Percentiles rank a stretch among this genome's conserved stretches.
Evolutionary conservation across 176 grass and related monocot species (phyloP).

Genomic region (Ensete glaucum): DNA sequence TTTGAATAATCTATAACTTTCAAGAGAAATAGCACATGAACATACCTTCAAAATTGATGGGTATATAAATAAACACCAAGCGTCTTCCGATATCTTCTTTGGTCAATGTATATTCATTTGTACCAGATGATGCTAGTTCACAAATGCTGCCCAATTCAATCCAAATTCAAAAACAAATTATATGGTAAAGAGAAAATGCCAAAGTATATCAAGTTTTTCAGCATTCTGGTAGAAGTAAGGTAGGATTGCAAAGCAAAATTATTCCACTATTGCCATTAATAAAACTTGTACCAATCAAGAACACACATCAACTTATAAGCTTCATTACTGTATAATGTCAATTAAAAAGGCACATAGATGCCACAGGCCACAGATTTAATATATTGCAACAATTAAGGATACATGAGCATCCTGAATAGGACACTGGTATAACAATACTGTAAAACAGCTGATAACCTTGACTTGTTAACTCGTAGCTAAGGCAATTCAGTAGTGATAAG

Average conservation of each 20-base stretch:
- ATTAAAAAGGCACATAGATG: no score
- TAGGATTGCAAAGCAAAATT: no score
- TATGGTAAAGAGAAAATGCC: neutral
- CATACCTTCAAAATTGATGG: conserved; percentile 75
- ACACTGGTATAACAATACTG: neutral
- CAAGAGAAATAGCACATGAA: conserved; percentile 10
- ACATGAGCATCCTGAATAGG: neutral
- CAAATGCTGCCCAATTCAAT: conserved; percentile 40
- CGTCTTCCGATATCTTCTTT: conserved; percentile 57
- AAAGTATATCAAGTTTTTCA: neutral
- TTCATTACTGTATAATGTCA: no score
- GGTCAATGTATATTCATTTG: conserved; percentile 52
- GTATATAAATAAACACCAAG: conserved; percentile 77
- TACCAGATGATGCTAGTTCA: conserved; percentile 60
- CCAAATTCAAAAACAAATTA: neutral
- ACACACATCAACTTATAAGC: no score
- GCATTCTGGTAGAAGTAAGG: no score
- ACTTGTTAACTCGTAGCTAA: no score
- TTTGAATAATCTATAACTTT: neutral
- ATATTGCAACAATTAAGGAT: neutral
- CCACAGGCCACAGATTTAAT: neutral
- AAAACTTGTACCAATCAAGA: no score
- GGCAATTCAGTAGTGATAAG: neutral
- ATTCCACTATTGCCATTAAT: no score
- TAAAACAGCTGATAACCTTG: neutral